Base-by-base conservation (phyloP, 2,329 filamentous ascomycete species). In the Fusarium ramigenum region DNA sequence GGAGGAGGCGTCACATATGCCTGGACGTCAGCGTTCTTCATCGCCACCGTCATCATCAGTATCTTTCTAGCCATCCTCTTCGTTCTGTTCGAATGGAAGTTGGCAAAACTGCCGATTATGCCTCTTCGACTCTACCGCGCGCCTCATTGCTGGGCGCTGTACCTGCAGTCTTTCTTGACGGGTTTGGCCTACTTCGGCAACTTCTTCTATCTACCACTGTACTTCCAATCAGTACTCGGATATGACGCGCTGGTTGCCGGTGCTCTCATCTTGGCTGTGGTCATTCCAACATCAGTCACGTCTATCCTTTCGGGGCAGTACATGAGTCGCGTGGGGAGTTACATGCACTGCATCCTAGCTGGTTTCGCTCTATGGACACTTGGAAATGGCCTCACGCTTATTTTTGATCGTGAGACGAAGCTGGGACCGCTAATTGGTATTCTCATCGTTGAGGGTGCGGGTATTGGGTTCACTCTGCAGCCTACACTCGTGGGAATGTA, bases 361-460 rank as follows among this genome's bases (percentile, higher is more conserved):
- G 63, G 63, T 0, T 66, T 66, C 10, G 32, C 61, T 4, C n/a
- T 66, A 1, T 67, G 63, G 64, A 67, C 64, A 0, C 46, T 67
- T 25, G 60, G 60, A 7, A 58, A 46, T 30, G 50, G 50, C 1
- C 60, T 62, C 5, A 62, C 50, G 2, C 39, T 62, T 11, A 6
- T 25, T 14, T 60, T 60, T 1, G 9, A 39, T 25, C 39, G 32
- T 1, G 3, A 47, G 0, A 63, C 53, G 6, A 59, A 58, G 7
- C 10, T 58, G 4, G 60, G 44, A 0, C 44, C 57, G 5, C 47
- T 56, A 1, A 43, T 60, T 4, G 18, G 5, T 7, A 60, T 59
- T 16, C 34, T 63, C 14, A 47, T 63, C 7, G 42, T 63, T 4
- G 53, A 63, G 14, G 53, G 53, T 4, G 36, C 28, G 0, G 60